Evolutionary conservation across 805 yeast genomes (phyloP).

Genomic region (Candida michaelii): DNA sequence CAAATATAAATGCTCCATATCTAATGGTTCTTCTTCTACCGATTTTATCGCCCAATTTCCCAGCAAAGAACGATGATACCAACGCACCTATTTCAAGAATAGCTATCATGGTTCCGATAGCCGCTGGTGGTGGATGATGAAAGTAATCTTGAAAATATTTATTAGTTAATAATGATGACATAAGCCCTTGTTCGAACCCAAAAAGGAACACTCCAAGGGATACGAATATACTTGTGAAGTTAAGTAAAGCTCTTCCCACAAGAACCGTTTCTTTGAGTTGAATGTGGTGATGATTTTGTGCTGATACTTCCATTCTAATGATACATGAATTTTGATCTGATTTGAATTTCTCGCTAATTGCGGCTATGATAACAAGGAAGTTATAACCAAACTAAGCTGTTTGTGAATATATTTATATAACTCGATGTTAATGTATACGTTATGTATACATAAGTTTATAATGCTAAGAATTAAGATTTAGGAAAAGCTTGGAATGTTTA

Average conservation of each 20-base stretch:
- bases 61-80: slow-evolving; percentile 48
- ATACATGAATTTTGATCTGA: neutral
- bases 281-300: slow-evolving; percentile 19
- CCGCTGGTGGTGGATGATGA: slow-evolving; percentile 42
- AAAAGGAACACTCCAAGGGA: slow-evolving; percentile 45
- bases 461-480: no score
- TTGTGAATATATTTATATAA: no score
- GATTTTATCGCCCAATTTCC: slow-evolving; percentile 46
- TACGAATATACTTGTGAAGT: slow-evolving; percentile 45
- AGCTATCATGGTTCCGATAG: slow-evolving; percentile 47
- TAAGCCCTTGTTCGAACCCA: slow-evolving; percentile 48
- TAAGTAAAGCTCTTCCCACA: slow-evolving; percentile 40
- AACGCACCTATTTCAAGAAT: slow-evolving; percentile 53
- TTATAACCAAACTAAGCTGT: no score
- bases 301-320: neutral
- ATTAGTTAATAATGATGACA: slow-evolving; percentile 47
- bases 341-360: neutral
- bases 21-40: slow-evolving; percentile 50
- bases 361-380: slow-evolving; percentile 1
- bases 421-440: no score
- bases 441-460: no score
- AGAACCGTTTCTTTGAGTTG: slow-evolving; percentile 36
- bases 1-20: slow-evolving; percentile 47
- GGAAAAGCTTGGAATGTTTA: no score
- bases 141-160: slow-evolving; percentile 41